phyloP scores from a whole-genome alignment of 2,329 filamentous ascomycete genomes.

The Talaromyces atroroseus region DNA sequence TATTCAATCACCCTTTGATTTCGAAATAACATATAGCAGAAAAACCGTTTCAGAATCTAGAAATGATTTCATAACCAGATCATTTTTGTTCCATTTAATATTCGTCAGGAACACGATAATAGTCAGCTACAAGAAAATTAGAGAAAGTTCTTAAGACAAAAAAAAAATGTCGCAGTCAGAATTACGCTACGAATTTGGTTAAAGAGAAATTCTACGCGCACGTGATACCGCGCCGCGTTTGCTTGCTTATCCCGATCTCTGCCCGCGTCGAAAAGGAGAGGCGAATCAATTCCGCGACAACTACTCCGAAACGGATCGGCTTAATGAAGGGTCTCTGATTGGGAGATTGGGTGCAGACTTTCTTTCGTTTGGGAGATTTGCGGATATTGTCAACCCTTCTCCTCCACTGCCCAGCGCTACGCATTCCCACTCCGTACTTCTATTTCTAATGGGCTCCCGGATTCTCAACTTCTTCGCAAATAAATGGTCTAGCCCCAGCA shows the following conservation, averaged over 20 bases:
- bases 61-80: too few species aligned
- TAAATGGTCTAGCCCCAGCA: constrained; percentile 4
- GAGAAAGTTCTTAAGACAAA: too few species aligned
- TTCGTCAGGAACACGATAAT: too few species aligned
- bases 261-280: not conserved
- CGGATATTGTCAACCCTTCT: too few species aligned
- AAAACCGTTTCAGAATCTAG: too few species aligned
- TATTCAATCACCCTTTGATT: too few species aligned
- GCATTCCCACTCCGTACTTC: not conserved
- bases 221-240: constrained; percentile 4
- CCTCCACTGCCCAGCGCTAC: too few species aligned
- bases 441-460: not conserved
- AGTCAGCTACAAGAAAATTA: too few species aligned
- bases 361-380: not conserved
- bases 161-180: not conserved
- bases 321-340: not conserved
- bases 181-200: not conserved
- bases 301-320: not conserved
- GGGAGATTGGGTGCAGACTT: not conserved
- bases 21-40: too few species aligned
- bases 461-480: constrained; percentile 7
- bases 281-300: not conserved
- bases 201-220: not conserved
- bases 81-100: too few species aligned
- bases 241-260: not conserved